phyloP scores from a whole-genome alignment of 2,329 filamentous ascomycete species.

The Allantophomopsis cytisporea region DNA sequence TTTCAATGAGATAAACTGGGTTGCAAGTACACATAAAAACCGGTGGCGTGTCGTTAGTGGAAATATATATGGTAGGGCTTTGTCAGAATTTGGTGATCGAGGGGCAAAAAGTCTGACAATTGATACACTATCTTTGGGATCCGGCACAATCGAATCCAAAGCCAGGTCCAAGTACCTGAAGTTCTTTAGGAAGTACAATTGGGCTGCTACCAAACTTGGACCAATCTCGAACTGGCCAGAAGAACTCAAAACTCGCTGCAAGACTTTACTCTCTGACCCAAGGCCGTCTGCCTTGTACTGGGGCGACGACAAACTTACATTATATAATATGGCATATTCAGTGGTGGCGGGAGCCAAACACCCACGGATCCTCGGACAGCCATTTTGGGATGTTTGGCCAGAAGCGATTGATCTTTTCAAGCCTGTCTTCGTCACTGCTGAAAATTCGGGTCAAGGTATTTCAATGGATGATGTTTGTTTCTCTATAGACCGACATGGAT shows the following conservation, averaged over 20 bases:
- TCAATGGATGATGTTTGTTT: conserved; percentile 72
- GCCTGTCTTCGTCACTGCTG: conserved; percentile 53
- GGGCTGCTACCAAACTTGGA: conserved; percentile 26
- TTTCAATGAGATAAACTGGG: neutral
- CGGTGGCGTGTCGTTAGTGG: neutral
- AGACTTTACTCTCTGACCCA: conserved; percentile 21
- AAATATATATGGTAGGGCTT: neutral
- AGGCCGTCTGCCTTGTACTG: conserved; percentile 21
- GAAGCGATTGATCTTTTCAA: conserved; percentile 42
- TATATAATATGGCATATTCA: conserved; percentile 23
- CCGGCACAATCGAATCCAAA: conserved; percentile 17
- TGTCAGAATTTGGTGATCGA: no score
- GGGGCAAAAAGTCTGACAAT: neutral
- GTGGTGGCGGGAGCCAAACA: conserved; percentile 19
- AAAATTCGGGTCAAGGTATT: conserved; percentile 56
- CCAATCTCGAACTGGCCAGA: conserved; percentile 23
- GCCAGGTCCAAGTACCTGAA: conserved; percentile 24
- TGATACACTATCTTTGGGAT: neutral
- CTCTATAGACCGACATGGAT: conserved; percentile 55
- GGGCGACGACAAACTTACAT: conserved; percentile 16
- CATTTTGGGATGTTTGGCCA: conserved; percentile 42
- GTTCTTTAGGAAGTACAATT: conserved; percentile 23
- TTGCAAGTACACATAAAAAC: neutral
- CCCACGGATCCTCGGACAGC: conserved; percentile 40
- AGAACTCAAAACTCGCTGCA: conserved; percentile 23